Evolutionary conservation across 345 rosid species (phyloP), one percentile per base, ranked within the genome.

Genomic region (Dipteronia sinensis): DNA sequence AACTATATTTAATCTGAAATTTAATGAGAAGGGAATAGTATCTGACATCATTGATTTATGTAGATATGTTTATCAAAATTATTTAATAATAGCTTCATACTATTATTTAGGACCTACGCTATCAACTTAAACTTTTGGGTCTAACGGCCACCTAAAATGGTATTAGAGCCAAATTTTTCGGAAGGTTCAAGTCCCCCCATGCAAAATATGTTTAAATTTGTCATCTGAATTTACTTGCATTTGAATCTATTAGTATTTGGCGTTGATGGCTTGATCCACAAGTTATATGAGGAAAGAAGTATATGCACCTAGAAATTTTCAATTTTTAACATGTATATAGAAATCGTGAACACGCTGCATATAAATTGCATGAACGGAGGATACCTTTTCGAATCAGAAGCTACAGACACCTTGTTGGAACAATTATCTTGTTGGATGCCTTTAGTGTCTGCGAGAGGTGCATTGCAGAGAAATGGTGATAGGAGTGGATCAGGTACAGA

Each of bases 401-500:
- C 34, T 13, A 67, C 22, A 31, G 81, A 55, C 47, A 62, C 59
- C 72, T n/a, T 59, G 22, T 65, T 46, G 23, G 78, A 67, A 66
- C 76, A 71, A 70, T 88, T 82, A 44, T 82, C 83, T 76, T 73
- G 81, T 59, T 65, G 83, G 47, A 53, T 64, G 62, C 65, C 46
- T 55, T 76, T 58, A 15, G 87, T 61, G 11, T 76, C 85, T 55
- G 83, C 61, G 65, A 71, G 59, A 49, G 87, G 74, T 59, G 67
- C 71, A 75, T 23, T 74, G 74, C 73, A 68, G 25, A 86, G 74
- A 80, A 88, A 90, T 51, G 88, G 88, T 38, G 89, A 78, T 53
- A 88, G 85, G 42, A 87, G 85, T 4, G 86, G 83, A 77, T 90
- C 90, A 11, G 87, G 73, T 29, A 69, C 59, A 19, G 74, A 49